Percentiles rank a stretch among this genome's conserved stretches.
These are phyloP conservation scores for Diaporthe vaccinii DNA, from an alignment of 2,329 filamentous ascomycete genomes.

Conservation along the genomic window DNA sequence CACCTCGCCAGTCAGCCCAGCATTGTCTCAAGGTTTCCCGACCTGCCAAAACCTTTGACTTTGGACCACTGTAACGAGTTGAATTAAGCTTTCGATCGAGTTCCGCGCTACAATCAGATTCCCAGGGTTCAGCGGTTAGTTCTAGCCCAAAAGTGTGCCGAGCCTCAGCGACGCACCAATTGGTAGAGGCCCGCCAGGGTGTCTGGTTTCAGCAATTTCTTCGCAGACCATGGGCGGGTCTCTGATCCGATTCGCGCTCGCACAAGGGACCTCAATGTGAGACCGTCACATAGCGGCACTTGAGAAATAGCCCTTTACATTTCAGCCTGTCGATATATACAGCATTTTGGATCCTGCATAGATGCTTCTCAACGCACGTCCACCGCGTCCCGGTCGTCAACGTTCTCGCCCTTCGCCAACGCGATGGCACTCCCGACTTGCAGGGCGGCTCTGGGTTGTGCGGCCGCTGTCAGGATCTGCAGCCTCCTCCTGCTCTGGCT, in stretches of 20 bases:
- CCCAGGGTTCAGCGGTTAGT: conserved; percentile 18
- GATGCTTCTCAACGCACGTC: conserved; percentile 5
- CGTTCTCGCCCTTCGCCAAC: background rate
- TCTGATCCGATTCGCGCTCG: conserved; percentile 24
- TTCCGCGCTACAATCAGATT: conserved; percentile 24
- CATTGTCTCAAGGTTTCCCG: background rate
- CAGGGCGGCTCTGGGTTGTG: conserved; percentile 20
- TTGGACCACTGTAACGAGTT: conserved; percentile 29
- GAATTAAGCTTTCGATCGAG: conserved; percentile 32
- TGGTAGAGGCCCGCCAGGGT: conserved; percentile 4
- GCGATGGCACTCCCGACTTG: conserved; percentile 4
- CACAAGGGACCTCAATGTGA: background rate
- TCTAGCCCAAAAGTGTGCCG: conserved; percentile 9
- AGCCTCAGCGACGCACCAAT: conserved; percentile 4
- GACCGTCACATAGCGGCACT: conserved; percentile 17
- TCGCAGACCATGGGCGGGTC: conserved; percentile 6
- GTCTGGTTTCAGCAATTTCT: conserved; percentile 27
- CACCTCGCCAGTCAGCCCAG: background rate
- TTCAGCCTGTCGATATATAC: conserved; percentile 10
- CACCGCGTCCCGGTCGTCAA: conserved; percentile 2
- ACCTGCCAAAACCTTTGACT: conserved; percentile 13
- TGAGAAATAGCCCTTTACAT: background rate
- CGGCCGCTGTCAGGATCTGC: background rate
- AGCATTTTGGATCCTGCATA: conserved; percentile 8
- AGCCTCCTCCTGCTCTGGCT: conserved; percentile 29